Base-by-base conservation (phyloP, 73 alveolate genomes). In the Paraurostyla sp. region DNA sequence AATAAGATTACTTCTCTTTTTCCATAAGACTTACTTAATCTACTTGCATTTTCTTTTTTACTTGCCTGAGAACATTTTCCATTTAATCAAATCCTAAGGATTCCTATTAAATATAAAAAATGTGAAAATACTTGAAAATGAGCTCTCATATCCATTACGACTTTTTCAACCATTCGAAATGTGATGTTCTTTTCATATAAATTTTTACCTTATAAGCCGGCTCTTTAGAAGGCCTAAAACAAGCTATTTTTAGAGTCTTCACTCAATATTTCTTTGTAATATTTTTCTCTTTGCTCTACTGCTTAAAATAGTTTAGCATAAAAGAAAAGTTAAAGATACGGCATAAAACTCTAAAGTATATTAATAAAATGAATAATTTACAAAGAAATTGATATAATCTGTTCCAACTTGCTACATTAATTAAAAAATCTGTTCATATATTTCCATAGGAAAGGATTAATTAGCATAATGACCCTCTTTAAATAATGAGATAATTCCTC, bases 1-100 rank as follows among this genome's bases (percentile, higher is more conserved):
- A 38, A 45, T 13, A 81, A 6, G 82, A 33, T 20, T 49, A 40
- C 40, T 81, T 81, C 27, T 65, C 49, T 33, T 52, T 27, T 69
- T 81, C 91, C 4, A 81, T 63, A 20, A 52, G 41, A 22, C 81
- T 49, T 35, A 81, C 27, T 29, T 63, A 68, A 81, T 81, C 91
- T 16, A 81, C 91, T 25, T 60, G 69, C 91, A 81, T 81, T 29
- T 42, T 81, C 35, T 56, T 18, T 48, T 60, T 2, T 20, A 81
- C 83, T 36, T 81, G 58, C 25, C 83, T 59, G 22, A 81, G 33
- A 16, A 81, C 51, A 36, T 52, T 40, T 40, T 81, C 81, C 22
- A 41, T 60, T 59, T 81, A 59, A 81, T 81, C 91, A 30, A 81
- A 81, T 36, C 91, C 91, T 22, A 81, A 73, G 11, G 86, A 73